Conservation (phyloP, 176 grass and related monocot genomes). For the Cymbopogon citratus region DNA sequence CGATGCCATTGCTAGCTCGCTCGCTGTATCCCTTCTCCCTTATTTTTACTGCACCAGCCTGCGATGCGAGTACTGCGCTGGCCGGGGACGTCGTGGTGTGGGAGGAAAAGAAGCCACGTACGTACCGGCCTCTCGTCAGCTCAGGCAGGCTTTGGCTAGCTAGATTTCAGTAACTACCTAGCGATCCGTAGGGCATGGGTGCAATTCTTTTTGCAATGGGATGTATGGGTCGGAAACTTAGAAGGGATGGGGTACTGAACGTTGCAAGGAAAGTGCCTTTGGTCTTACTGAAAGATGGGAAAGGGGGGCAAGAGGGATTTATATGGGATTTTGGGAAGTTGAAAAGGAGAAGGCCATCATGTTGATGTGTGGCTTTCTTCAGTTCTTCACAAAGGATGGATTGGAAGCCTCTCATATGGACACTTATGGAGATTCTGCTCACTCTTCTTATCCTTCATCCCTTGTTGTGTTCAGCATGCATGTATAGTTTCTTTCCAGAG, state of each 20-base stretch:
- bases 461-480: background rate
- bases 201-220: constrained; percentile 32
- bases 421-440: constrained; percentile 12
- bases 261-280: constrained; percentile 22
- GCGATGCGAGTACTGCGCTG: background rate
- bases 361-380: background rate
- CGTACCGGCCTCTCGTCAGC: constrained; percentile 3
- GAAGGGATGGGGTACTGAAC: constrained; percentile 35
- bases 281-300: constrained; percentile 24
- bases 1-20: background rate
- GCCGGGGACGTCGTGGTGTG: background rate
- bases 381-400: background rate
- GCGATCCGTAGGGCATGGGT: constrained; percentile 32
- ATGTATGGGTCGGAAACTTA: constrained; percentile 9
- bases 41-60: constrained; percentile 28
- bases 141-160: background rate
- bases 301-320: constrained; percentile 17
- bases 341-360: constrained; percentile 1
- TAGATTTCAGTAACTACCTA: constrained; percentile 27
- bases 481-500: background rate
- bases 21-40: background rate
- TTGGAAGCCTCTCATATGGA: background rate
- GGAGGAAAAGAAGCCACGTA: constrained; percentile 25
- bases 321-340: constrained; percentile 24
- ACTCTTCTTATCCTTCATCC: background rate